phyloP scores from a whole-genome alignment of 1,284 basidiomycete genomes.

The Ustilago trichophora region DNA sequence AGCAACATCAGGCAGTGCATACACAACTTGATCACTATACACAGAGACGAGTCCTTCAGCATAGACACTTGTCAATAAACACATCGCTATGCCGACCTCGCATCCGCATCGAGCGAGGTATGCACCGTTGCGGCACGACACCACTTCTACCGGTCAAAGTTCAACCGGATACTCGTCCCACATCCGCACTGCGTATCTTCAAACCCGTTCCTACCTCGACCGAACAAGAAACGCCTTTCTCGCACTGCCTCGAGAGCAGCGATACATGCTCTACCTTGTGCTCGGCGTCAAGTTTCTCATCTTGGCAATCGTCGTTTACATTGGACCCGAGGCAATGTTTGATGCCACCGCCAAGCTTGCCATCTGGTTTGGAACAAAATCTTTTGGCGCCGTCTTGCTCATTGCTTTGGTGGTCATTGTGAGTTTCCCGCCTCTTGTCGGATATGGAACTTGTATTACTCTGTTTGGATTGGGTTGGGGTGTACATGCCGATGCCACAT shows the following conservation, averaged over 20 bases:
- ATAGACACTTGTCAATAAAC: neutral
- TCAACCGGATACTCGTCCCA: neutral
- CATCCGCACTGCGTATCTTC: constrained; percentile 6
- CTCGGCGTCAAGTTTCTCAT: constrained; percentile 21
- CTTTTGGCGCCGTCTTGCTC: constrained; percentile 36
- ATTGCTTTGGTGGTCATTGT: constrained; percentile 36
- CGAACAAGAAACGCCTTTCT: constrained; percentile 15
- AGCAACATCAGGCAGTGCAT: no score
- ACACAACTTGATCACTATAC: no score
- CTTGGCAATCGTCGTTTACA: constrained; percentile 16
- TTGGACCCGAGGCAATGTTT: constrained; percentile 42
- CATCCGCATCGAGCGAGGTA: constrained; percentile 19
- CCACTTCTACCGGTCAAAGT: neutral
- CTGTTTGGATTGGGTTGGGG: constrained; percentile 59
- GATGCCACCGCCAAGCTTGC: constrained; percentile 41
- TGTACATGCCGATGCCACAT: constrained; percentile 15
- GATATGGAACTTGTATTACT: constrained; percentile 59
- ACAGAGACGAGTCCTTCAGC: neutral
- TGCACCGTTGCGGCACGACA: constrained; percentile 13
- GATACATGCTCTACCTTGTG: constrained; percentile 29
- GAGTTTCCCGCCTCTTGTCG: constrained; percentile 58
- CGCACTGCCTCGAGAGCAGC: constrained; percentile 23
- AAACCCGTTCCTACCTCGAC: constrained; percentile 13
- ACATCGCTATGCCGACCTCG: constrained; percentile 6
- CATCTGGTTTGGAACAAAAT: constrained; percentile 36